Percentiles rank a stretch among this genome's conserved stretches.
Conservation (phyloP, 306 rosid genomes). For the Cucumis melo region DNA sequence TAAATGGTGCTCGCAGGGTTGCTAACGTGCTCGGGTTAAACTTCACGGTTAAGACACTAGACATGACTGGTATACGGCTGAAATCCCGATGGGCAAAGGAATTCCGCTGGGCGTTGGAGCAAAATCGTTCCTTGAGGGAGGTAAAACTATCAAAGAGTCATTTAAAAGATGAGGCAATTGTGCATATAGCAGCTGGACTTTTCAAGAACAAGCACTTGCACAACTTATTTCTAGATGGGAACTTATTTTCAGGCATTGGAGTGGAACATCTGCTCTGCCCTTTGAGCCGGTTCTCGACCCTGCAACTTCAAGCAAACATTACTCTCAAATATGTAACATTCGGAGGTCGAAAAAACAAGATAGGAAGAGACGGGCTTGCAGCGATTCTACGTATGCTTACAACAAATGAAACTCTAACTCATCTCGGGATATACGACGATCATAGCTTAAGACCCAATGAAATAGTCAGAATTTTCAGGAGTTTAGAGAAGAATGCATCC, state of each 20-base stretch:
- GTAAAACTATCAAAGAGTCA: constrained; percentile 56
- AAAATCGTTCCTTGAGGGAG: constrained; percentile 55
- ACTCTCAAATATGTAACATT: constrained; percentile 49
- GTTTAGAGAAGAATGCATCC: constrained; percentile 74
- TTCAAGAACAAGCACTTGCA: constrained; percentile 60
- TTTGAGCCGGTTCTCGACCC: constrained; percentile 66
- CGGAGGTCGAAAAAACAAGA: constrained; percentile 72
- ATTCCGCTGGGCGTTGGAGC: constrained; percentile 75
- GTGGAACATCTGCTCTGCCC: constrained; percentile 85
- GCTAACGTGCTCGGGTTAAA: constrained; percentile 73
- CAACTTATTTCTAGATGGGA: constrained; percentile 55
- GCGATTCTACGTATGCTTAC: constrained; percentile 51
- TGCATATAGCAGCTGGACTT: constrained; percentile 79
- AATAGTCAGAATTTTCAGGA: constrained; percentile 54
- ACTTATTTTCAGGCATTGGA: constrained; percentile 53
- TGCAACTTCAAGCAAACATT: constrained; percentile 75
- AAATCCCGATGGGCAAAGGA: constrained; percentile 85
- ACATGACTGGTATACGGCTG: constrained; percentile 67
- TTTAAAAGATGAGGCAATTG: constrained; percentile 66
- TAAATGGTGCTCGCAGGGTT: constrained; percentile 69
- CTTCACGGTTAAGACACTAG: constrained; percentile 61
- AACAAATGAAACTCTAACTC: constrained; percentile 54
- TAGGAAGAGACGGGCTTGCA: constrained; percentile 71
- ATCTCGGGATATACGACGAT: constrained; percentile 61
- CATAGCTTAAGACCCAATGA: constrained; percentile 62